phyloP scores from a whole-genome alignment of 768 basidiomycete species.

The Clitopilus passeckerianus region DNA sequence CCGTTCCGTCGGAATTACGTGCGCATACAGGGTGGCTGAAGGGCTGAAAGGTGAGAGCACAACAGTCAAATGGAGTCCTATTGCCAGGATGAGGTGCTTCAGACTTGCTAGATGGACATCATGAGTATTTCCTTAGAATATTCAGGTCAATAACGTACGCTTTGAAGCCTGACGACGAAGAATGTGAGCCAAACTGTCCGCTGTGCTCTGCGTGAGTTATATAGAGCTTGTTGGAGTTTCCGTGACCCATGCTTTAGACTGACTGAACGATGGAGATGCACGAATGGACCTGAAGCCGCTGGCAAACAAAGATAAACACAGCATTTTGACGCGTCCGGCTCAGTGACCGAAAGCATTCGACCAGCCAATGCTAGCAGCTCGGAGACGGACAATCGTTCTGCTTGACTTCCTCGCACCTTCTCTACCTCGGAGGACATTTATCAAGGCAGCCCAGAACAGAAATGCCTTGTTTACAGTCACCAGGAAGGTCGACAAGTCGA shows the following conservation, averaged over 20 bases:
- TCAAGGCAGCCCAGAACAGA: neutral
- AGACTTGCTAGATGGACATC: constrained; percentile 43
- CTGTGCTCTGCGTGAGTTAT: constrained; percentile 88
- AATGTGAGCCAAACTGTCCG: constrained; percentile 76
- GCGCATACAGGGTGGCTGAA: constrained; percentile 88
- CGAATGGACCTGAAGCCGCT: no score
- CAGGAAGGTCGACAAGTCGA: neutral
- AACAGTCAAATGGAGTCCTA: constrained; percentile 84
- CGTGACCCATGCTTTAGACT: constrained; percentile 64
- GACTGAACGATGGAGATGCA: neutral
- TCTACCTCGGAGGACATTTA: constrained; percentile 15
- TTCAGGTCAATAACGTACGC: constrained; percentile 32
- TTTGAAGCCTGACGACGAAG: constrained; percentile 70
- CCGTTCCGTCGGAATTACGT: constrained; percentile 75
- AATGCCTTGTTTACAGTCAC: neutral
- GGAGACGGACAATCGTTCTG: constrained; percentile 20
- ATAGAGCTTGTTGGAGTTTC: constrained; percentile 82
- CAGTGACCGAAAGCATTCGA: neutral
- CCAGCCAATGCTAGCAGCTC: constrained; percentile 6
- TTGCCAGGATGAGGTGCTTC: constrained; percentile 62
- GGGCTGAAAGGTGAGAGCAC: constrained; percentile 86
- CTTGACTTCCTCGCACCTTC: constrained; percentile 42
- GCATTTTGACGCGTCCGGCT: constrained; percentile 3
- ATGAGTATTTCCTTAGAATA: constrained; percentile 5
- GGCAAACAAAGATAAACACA: neutral